Conservation (phyloP, 2,329 filamentous ascomycete genomes). For the Ophiostoma novo-ulmi region DNA sequence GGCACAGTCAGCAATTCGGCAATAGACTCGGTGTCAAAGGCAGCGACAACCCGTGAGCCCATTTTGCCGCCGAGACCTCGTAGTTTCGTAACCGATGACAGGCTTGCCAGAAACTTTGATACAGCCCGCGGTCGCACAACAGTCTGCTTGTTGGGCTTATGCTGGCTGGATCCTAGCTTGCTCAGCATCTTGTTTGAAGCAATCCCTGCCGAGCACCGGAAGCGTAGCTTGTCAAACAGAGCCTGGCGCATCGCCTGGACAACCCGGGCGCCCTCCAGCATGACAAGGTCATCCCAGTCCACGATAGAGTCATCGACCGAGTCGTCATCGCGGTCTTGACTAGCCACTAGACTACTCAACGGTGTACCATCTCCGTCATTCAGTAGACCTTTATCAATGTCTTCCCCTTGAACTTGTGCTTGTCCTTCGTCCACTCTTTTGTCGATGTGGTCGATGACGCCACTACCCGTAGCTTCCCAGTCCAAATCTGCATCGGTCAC, state of each 20-base stretch:
- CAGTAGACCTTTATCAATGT: background rate
- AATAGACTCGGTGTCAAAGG: conserved; percentile 75
- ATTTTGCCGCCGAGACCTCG: conserved; percentile 92
- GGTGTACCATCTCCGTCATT: background rate
- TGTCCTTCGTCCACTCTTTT: background rate
- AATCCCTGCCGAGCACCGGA: conserved; percentile 88
- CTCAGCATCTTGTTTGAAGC: conserved; percentile 89
- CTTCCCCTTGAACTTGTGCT: background rate
- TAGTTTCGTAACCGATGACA: conserved; percentile 95
- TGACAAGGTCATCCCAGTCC: conserved; percentile 93
- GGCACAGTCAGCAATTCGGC: conserved; percentile 68
- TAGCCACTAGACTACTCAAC: background rate
- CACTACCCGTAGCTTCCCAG: conserved; percentile 26
- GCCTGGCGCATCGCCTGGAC: conserved; percentile 67
- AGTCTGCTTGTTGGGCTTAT: conserved; percentile 92
- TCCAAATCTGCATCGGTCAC: conserved; percentile 17
- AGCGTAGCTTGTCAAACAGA: conserved; percentile 66
- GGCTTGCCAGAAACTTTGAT: conserved; percentile 69
- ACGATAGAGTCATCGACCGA: conserved; percentile 39
- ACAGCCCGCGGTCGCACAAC: conserved; percentile 84
- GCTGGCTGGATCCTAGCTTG: conserved; percentile 84
- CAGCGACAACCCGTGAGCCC: conserved; percentile 76
- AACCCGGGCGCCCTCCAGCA: conserved; percentile 83
- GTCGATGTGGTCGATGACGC: conserved; percentile 20
- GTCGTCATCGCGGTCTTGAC: background rate